Conservation (phyloP, 768 basidiomycete genomes). For the Lentinula aciculospora region DNA sequence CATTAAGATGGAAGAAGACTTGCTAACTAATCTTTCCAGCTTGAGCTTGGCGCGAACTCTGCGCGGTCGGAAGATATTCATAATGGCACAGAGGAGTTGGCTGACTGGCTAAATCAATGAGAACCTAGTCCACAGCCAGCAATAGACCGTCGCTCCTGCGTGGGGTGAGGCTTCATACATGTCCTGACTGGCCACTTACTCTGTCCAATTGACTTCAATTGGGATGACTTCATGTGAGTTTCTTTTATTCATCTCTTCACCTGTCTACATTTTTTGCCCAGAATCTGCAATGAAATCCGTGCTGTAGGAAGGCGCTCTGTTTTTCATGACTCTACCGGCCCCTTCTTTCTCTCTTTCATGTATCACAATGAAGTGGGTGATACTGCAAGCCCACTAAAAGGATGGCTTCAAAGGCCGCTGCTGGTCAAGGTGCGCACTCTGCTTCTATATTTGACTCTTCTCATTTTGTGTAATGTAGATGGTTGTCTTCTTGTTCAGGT, state of each 20-base stretch:
- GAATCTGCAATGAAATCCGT: too few species aligned
- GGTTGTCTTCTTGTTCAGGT: constrained; percentile 15
- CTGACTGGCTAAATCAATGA: constrained; percentile 16
- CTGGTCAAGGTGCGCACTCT: constrained; percentile 14
- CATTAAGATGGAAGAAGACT: not conserved
- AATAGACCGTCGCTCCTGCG: not conserved
- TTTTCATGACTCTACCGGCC: too few species aligned
- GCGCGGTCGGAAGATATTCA: constrained; percentile 19
- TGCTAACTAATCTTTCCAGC: constrained; percentile 15
- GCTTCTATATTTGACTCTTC: not conserved
- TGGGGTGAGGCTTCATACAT: constrained; percentile 12
- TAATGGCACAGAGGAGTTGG: constrained; percentile 12
- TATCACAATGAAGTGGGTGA: too few species aligned
- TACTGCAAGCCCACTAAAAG: too few species aligned
- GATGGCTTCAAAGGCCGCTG: constrained; percentile 13
- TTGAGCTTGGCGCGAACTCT: constrained; percentile 18
- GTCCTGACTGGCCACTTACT: constrained; percentile 14
- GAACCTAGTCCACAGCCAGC: constrained; percentile 4
- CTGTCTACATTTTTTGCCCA: too few species aligned
- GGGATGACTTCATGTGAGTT: constrained; percentile 12
- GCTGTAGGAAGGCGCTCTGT: too few species aligned
- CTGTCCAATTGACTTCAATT: constrained; percentile 16
- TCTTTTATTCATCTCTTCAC: constrained; percentile 4
- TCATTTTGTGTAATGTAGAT: constrained; percentile 6
- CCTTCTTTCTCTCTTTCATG: too few species aligned